Conservation (phyloP, 2,329 filamentous ascomycete genomes). For the Colletotrichum nymphaeae region DNA sequence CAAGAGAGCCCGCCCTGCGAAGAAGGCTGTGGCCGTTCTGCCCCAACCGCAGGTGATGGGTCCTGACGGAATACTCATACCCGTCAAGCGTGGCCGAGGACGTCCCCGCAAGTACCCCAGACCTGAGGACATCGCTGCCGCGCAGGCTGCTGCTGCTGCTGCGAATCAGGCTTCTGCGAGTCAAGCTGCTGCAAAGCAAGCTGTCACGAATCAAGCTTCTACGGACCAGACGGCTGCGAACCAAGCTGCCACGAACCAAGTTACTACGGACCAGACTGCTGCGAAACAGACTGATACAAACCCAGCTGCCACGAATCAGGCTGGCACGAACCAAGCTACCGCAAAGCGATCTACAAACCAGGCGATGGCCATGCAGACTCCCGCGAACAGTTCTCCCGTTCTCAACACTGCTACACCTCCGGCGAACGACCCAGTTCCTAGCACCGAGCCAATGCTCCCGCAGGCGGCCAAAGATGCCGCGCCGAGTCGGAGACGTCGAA, state of each 20-base stretch:
- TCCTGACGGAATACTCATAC: not conserved
- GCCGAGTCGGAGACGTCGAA: not conserved
- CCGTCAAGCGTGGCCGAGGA: conserved; percentile 25
- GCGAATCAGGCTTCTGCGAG: not conserved
- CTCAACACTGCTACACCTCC: not conserved
- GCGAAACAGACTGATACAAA: no score
- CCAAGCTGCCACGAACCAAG: not conserved
- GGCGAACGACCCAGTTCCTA: not conserved
- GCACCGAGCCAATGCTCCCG: not conserved
- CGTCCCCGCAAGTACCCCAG: conserved; percentile 28
- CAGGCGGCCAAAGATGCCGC: not conserved
- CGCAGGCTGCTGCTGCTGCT: not conserved
- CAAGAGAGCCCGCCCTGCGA: conserved; percentile 11
- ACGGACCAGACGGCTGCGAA: no score
- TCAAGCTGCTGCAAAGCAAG: no score
- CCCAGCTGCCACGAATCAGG: no score
- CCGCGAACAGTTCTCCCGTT: not conserved
- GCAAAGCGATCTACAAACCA: no score
- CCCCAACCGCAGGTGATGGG: not conserved
- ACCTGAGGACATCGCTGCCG: not conserved
- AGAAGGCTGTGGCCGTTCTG: not conserved
- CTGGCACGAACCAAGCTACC: no score
- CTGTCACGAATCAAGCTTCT: not conserved
- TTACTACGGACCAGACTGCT: not conserved
- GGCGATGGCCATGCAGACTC: no score